phyloP scores from a whole-genome alignment of 2,329 filamentous ascomycete genomes.

The Fusarium sp. region DNA sequence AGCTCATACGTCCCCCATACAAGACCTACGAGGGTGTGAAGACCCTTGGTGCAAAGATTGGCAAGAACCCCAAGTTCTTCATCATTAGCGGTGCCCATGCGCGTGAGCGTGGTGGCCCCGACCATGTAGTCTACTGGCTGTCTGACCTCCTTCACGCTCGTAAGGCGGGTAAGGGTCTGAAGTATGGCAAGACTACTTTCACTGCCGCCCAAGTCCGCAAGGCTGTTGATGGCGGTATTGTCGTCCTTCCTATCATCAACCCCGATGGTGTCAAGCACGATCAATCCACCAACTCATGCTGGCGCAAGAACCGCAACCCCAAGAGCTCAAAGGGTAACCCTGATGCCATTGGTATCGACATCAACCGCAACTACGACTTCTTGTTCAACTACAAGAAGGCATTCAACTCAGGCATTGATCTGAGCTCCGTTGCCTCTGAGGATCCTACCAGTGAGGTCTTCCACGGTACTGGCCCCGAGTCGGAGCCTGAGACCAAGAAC shows the following conservation, averaged over 20 bases:
- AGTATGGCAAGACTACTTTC: conserved; percentile 62
- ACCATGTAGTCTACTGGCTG: conserved; percentile 66
- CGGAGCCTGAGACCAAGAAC: conserved; percentile 65
- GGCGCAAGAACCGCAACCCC: conserved; percentile 66
- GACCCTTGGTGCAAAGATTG: conserved; percentile 54
- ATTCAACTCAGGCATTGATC: conserved; percentile 52
- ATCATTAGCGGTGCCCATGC: conserved; percentile 65
- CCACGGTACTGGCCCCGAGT: conserved; percentile 60
- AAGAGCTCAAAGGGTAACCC: conserved; percentile 46
- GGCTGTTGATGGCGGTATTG: conserved; percentile 62
- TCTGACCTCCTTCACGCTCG: conserved; percentile 65
- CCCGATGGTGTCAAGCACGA: conserved; percentile 64
- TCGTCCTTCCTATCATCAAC: conserved; percentile 62
- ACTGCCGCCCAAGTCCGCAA: conserved; percentile 60
- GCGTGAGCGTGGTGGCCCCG: conserved; percentile 65
- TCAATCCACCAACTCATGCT: conserved; percentile 59
- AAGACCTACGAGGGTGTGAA: conserved; percentile 55
- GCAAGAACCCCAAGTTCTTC: conserved; percentile 58
- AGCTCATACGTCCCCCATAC: conserved; percentile 53
- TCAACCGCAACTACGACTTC: conserved; percentile 68
- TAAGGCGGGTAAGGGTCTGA: conserved; percentile 57
- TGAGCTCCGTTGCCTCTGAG: conserved; percentile 48
- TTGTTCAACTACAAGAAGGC: conserved; percentile 61
- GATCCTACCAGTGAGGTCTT: conserved; percentile 57
- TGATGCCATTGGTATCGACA: conserved; percentile 56